phyloP scores from a whole-genome alignment of 2,329 filamentous ascomycete species.

The Aspergillus spinulosporus region DNA sequence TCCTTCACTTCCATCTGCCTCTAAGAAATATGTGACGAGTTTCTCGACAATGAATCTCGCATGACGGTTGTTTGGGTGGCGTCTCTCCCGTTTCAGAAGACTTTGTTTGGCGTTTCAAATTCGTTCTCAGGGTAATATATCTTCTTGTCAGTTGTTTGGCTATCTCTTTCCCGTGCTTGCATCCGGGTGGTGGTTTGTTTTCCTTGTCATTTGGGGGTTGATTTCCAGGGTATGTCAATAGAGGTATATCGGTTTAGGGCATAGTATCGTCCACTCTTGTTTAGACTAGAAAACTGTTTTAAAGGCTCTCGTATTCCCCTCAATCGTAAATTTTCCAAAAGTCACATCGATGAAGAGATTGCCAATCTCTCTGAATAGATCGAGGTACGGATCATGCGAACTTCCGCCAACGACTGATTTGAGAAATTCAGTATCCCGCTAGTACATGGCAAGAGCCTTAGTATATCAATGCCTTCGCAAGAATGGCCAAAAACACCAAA shows the following conservation, averaged over 20 bases:
- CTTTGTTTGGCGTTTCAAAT: not conserved
- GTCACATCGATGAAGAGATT: too few relatives aligned
- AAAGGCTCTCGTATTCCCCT: not conserved
- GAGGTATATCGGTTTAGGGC: constrained; percentile 9
- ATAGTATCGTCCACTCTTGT: not conserved
- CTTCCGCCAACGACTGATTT: too few relatives aligned
- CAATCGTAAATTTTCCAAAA: too few relatives aligned
- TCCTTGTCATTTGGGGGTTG: constrained; percentile 2
- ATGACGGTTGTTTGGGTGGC: constrained; percentile 5
- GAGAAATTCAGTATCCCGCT: too few relatives aligned
- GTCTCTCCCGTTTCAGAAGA: constrained; percentile 2
- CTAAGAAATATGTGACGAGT: not conserved
- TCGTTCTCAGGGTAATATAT: constrained; percentile 1
- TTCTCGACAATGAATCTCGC: not conserved
- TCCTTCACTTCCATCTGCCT: not conserved
- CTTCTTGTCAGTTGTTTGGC: not conserved
- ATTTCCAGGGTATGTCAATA: constrained; percentile 11
- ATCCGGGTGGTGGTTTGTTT: constrained; percentile 13
- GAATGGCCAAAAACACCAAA: not conserved
- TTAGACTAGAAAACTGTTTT: not conserved
- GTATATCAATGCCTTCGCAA: too few relatives aligned
- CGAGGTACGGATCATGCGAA: too few relatives aligned
- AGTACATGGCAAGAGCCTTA: too few relatives aligned
- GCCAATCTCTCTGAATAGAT: too few relatives aligned
- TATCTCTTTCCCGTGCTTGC: not conserved